Conservation (phyloP, 495 filamentous ascomycete species). For the Pseudoneurospora amorphoporcata region DNA sequence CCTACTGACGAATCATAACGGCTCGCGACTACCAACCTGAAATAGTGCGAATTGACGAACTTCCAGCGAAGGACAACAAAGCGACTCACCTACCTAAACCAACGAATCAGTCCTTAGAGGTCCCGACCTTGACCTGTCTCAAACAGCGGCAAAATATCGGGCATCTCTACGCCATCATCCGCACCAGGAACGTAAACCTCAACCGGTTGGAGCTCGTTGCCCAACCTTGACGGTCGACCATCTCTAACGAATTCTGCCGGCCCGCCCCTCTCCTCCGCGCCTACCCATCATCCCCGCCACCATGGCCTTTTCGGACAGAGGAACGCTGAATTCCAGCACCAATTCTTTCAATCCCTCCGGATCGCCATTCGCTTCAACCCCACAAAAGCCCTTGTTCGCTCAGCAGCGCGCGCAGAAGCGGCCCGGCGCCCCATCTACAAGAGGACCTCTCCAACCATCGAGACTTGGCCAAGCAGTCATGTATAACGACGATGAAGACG, state of each 20-base stretch:
- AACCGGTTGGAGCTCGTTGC: not conserved
- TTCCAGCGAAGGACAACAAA: not conserved
- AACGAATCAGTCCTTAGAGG: not conserved
- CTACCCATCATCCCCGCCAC: constrained; percentile 52
- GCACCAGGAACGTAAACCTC: not conserved
- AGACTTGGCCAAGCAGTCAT: constrained; percentile 25
- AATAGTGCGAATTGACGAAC: not conserved
- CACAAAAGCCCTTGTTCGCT: constrained; percentile 25
- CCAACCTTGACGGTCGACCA: not conserved
- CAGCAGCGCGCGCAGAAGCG: constrained; percentile 26
- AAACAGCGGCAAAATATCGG: not conserved
- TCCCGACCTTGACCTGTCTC: not conserved
- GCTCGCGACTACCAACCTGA: not conserved
- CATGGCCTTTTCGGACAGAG: constrained; percentile 48
- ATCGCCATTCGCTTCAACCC: constrained; percentile 27
- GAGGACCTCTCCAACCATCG: constrained; percentile 23
- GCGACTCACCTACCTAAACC: not conserved
- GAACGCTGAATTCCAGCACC: constrained; percentile 31
- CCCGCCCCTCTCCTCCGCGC: constrained; percentile 48
- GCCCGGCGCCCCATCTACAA: constrained; percentile 5
- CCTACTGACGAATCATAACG: not conserved
- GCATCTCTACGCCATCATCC: not conserved
- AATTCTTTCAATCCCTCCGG: constrained; percentile 34
- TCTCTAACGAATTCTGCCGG: not conserved
- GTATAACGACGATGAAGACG: constrained; percentile 20